phyloP scores from a whole-genome alignment of 345 rosid genomes.

The Salix viminalis region DNA sequence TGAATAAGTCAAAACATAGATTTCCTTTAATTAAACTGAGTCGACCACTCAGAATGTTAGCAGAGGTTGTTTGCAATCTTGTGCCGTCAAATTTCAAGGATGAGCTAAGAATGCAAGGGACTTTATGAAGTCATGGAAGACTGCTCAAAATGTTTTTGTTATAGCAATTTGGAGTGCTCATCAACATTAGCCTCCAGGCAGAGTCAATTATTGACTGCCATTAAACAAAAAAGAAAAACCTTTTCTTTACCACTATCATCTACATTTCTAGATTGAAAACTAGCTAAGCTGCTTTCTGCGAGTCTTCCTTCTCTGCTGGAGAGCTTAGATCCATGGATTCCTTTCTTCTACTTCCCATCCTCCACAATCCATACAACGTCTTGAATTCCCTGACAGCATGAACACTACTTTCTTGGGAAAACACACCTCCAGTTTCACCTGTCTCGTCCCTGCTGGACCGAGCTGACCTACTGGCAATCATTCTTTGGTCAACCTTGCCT shows the following conservation, averaged over 20 bases:
- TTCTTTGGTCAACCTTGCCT: background rate
- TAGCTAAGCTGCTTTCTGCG: background rate
- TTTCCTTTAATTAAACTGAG: background rate
- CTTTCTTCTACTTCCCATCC: slow-evolving; percentile 24
- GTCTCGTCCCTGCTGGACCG: slow-evolving; percentile 2
- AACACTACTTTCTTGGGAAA: slow-evolving; percentile 20
- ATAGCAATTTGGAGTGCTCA: background rate
- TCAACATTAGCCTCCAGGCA: background rate
- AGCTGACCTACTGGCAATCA: background rate
- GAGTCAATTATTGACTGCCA: background rate
- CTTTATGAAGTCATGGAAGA: background rate
- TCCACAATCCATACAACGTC: slow-evolving; percentile 23
- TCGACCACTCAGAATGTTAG: background rate
- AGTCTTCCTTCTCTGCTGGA: slow-evolving; percentile 1
- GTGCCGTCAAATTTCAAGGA: background rate
- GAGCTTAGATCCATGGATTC: slow-evolving; percentile 2
- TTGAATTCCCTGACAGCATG: slow-evolving; percentile 21
- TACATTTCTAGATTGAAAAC: background rate
- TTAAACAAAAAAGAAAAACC: background rate
- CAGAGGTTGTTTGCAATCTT: background rate
- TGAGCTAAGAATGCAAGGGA: background rate
- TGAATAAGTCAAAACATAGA: background rate
- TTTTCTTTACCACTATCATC: background rate
- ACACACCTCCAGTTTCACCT: slow-evolving; percentile 1
- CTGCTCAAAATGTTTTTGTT: background rate